phyloP scores from a whole-genome alignment of 371 early-diverging fungal species.

The Haplosporangium sp. region DNA sequence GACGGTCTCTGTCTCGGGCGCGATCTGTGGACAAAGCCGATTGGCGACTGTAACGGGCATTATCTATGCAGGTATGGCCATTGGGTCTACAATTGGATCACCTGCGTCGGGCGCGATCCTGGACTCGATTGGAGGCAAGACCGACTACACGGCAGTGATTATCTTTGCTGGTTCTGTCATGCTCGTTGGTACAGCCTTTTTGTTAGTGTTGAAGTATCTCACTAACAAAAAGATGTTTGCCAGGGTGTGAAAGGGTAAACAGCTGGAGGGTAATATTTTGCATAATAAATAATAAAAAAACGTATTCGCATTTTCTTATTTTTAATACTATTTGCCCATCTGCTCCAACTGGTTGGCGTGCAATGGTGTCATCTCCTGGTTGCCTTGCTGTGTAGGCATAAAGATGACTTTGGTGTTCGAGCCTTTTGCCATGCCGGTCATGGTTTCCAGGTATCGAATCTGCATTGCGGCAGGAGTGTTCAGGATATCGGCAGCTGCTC shows the following conservation, averaged over 20 bases:
- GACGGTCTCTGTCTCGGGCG: conserved; percentile 60
- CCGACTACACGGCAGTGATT: conserved; percentile 41
- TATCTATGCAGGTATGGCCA: conserved; percentile 56
- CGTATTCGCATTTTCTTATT: background rate
- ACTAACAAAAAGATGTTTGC: conserved; percentile 33
- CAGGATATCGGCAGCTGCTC: conserved; percentile 82
- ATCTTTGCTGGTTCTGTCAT: conserved; percentile 39
- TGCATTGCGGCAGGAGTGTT: conserved; percentile 69
- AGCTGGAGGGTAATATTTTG: background rate
- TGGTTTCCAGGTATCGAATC: conserved; percentile 90
- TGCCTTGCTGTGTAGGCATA: conserved; percentile 60
- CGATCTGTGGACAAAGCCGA: conserved; percentile 56
- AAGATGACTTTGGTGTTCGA: conserved; percentile 76
- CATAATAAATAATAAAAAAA: background rate
- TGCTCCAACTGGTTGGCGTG: conserved; percentile 53
- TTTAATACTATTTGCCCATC: conserved; percentile 31
- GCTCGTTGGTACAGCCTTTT: conserved; percentile 29
- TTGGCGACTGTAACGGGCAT: conserved; percentile 58
- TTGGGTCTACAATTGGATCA: conserved; percentile 59
- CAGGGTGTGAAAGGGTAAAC: conserved; percentile 13
- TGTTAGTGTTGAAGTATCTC: conserved; percentile 24
- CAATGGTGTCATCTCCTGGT: conserved; percentile 28
- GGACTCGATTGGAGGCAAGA: conserved; percentile 41
- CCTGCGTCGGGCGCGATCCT: conserved; percentile 72
- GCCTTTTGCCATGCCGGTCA: conserved; percentile 76